A percentile compares a stretch with the other conserved stretches of the same genome.
Conservation (phyloP, 257 asterid genomes). For the Voacanga thouarsii region DNA sequence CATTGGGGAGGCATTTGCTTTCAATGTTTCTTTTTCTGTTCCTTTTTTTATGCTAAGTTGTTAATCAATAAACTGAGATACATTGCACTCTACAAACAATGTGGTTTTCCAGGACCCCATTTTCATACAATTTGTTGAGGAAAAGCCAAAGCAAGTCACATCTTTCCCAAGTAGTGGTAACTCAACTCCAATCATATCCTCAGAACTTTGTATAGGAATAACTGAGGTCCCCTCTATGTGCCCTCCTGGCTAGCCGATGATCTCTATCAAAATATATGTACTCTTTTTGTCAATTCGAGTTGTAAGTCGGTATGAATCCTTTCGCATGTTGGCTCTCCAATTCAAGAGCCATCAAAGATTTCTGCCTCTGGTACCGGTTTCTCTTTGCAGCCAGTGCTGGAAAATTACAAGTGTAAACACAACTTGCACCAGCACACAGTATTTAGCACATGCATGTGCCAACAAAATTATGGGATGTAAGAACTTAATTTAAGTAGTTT, state of each 20-base stretch:
- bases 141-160: constrained; percentile 24
- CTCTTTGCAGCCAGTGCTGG: constrained; percentile 93
- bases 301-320: constrained; percentile 80
- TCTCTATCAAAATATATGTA: constrained; percentile 18
- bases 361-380: constrained; percentile 79
- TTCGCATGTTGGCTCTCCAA: constrained; percentile 99
- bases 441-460: too few relatives aligned
- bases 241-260: constrained; percentile 23
- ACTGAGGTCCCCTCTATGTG: constrained; percentile 26
- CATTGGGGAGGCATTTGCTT: constrained; percentile 29
- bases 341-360: constrained; percentile 81
- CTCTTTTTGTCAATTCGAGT: constrained; percentile 40
- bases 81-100: constrained; percentile 29
- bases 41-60: neutral
- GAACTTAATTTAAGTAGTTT: neutral
- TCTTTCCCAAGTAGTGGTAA: constrained; percentile 14
- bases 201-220: constrained; percentile 22
- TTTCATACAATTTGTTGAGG: constrained; percentile 22
- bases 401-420: neutral
- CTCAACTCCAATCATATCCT: constrained; percentile 4
- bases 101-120: constrained; percentile 35
- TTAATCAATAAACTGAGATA: constrained; percentile 20
- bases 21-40: neutral
- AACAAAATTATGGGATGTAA: neutral
- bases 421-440: neutral